phyloP scores from a whole-genome alignment of 192 early-diverging fungal genomes.

The Linnemannia schmuckeri region DNA sequence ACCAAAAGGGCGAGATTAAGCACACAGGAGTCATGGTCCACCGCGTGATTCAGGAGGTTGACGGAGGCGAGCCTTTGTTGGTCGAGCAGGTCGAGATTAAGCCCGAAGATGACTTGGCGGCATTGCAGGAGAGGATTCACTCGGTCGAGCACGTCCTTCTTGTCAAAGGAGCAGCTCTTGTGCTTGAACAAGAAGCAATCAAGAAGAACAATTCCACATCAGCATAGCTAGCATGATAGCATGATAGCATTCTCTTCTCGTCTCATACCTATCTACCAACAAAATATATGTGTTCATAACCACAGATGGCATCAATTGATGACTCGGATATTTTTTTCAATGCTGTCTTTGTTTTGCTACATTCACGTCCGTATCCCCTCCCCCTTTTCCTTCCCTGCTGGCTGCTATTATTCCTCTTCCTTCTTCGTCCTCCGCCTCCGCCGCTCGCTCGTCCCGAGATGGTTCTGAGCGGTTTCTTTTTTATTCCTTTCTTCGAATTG shows the following conservation, averaged over 20 bases:
- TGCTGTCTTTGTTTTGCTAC: no score
- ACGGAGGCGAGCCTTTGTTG: slow-evolving; percentile 92
- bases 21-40: slow-evolving; percentile 93
- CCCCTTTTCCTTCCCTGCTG: no score
- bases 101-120: slow-evolving; percentile 81
- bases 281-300: no score
- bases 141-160: slow-evolving; percentile 88
- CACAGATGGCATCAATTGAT: no score
- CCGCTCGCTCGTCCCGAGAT: no score
- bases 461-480: no score
- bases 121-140: slow-evolving; percentile 92
- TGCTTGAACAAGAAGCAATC: slow-evolving; percentile 58
- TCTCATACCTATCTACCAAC: neutral
- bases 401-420: no score
- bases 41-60: slow-evolving; percentile 95
- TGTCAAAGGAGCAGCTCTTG: slow-evolving; percentile 76
- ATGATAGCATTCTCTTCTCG: neutral
- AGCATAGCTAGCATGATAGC: neutral
- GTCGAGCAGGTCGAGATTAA: slow-evolving; percentile 83
- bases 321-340: no score
- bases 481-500: no score
- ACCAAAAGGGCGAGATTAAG: slow-evolving; percentile 76
- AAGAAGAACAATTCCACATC: slow-evolving; percentile 19
- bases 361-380: no score
- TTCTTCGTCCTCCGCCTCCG: no score